Conservation (phyloP, 306 rosid genomes). For the Crotalaria pallida region DNA sequence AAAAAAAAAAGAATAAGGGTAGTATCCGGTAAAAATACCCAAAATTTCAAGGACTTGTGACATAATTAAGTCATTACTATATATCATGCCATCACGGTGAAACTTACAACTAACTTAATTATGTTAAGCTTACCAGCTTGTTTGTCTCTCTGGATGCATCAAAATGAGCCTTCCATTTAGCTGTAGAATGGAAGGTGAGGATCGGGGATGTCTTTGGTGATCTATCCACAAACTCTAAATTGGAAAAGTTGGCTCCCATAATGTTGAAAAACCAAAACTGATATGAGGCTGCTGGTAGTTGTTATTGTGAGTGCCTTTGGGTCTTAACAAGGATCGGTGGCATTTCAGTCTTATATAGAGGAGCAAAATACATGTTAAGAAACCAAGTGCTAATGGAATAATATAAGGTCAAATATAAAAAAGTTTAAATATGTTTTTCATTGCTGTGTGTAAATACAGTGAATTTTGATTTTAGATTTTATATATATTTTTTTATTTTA, state of each 20-base stretch:
- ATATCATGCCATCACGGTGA: no score
- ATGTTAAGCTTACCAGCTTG: slow-evolving; percentile 48
- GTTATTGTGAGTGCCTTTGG: not conserved
- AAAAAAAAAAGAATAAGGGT: no score
- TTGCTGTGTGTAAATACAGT: no score
- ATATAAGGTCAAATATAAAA: no score
- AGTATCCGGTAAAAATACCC: no score
- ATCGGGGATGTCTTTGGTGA: slow-evolving; percentile 28
- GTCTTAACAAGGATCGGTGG: not conserved
- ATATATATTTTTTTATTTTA: no score
- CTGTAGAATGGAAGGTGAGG: slow-evolving; percentile 39
- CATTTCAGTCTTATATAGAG: not conserved
- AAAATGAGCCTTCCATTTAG: slow-evolving; percentile 53
- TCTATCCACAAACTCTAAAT: not conserved
- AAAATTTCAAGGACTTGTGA: no score
- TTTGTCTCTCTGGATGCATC: slow-evolving; percentile 41
- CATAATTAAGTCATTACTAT: no score
- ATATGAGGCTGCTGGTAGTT: not conserved
- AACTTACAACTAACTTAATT: not conserved
- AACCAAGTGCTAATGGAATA: no score
- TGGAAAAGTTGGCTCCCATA: slow-evolving; percentile 48
- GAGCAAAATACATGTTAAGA: no score
- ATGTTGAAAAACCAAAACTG: not conserved
- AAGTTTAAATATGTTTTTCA: no score
- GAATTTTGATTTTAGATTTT: no score